phyloP scores from a whole-genome alignment of 345 rosid genomes.

The Lagerstroemia speciosa region DNA sequence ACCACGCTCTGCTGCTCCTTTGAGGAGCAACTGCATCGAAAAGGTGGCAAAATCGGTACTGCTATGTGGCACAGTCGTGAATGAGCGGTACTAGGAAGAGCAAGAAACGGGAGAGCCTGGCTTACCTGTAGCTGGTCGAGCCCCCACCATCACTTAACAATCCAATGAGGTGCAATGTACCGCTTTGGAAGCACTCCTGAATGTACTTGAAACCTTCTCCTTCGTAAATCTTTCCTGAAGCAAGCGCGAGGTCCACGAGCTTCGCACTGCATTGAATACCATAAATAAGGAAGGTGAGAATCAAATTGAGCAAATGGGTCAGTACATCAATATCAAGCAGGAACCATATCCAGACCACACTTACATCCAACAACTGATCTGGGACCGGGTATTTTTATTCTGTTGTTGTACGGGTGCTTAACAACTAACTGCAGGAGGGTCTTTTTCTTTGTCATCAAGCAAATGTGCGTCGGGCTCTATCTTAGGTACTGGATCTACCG shows the following conservation, averaged over 20 bases:
- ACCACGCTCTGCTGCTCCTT: conserved; percentile 76
- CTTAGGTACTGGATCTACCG: too few species aligned
- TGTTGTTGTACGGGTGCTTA: too few species aligned
- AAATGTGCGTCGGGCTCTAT: too few species aligned
- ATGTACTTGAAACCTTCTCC: conserved; percentile 86
- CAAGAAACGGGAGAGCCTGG: background rate
- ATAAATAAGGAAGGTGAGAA: background rate
- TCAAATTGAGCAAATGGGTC: background rate
- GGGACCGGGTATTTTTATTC: too few species aligned
- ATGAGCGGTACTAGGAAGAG: too few species aligned
- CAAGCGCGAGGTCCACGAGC: conserved; percentile 89
- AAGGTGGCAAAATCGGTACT: background rate
- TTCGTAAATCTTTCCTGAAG: conserved; percentile 69
- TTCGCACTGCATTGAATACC: conserved; percentile 51
- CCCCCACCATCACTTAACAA: conserved; percentile 91
- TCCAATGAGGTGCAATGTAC: conserved; percentile 92
- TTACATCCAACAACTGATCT: too few species aligned
- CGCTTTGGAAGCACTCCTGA: conserved; percentile 40
- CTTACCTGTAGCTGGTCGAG: conserved; percentile 82
- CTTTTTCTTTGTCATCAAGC: too few species aligned
- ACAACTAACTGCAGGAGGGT: too few species aligned
- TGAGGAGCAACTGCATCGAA: conserved; percentile 53
- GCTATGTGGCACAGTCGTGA: too few species aligned
- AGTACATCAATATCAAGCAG: too few species aligned
- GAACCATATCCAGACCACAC: too few species aligned